These are phyloP conservation scores for Oryza rufipogon DNA, from an alignment of 176 grass and related monocot species.

Conservation along the genomic window DNA sequence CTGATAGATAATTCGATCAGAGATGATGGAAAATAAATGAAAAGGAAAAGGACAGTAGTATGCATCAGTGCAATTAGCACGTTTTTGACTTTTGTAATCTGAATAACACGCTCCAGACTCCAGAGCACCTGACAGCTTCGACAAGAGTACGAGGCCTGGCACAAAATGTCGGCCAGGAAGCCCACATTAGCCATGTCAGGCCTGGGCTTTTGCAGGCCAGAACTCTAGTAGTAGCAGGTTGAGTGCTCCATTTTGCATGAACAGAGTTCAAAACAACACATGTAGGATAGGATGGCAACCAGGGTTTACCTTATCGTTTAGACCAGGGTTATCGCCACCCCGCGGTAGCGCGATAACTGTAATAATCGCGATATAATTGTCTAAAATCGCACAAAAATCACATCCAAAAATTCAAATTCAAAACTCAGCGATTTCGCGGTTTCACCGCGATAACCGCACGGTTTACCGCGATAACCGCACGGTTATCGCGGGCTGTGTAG, in stretches of 20 bases:
- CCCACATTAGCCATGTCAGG: not conserved
- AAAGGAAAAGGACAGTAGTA: not conserved
- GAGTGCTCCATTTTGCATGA: not conserved
- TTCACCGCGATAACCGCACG: no score
- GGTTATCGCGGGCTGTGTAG: no score
- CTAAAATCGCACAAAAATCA: no score
- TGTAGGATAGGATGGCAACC: not conserved
- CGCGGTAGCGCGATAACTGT: no score
- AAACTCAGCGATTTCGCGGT: no score
- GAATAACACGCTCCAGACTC: not conserved
- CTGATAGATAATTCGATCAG: not conserved
- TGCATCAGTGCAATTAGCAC: not conserved
- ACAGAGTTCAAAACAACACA: not conserved
- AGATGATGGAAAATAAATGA: not conserved
- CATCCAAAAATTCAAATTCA: no score
- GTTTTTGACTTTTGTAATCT: not conserved
- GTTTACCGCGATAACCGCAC: no score
- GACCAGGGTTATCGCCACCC: no score
- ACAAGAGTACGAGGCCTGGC: not conserved
- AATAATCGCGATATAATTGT: no score
- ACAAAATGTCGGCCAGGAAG: not conserved
- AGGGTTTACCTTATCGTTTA: no score
- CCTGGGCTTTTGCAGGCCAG: no score
- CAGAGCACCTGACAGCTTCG: slow-evolving; percentile 5
- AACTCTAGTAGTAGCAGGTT: not conserved